phyloP scores from a whole-genome alignment of 1,284 basidiomycete species.

The Ceratobasidium sp. region DNA sequence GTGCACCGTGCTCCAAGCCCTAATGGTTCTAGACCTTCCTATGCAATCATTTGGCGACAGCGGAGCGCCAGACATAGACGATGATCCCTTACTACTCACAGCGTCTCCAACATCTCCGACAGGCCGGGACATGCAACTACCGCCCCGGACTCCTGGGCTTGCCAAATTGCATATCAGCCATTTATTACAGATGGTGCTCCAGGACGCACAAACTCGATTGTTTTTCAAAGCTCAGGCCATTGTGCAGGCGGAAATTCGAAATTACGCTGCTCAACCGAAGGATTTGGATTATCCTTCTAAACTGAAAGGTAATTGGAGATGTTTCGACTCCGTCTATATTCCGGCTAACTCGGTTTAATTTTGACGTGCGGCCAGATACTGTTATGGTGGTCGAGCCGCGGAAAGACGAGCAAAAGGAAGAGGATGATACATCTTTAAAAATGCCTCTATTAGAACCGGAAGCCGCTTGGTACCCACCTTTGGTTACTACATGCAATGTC shows the following conservation, averaged over 20 bases:
- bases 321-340: not conserved
- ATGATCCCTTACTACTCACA: slow-evolving; percentile 45
- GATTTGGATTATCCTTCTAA: slow-evolving; percentile 90
- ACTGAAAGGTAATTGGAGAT: slow-evolving; percentile 67
- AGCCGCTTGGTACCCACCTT: slow-evolving; percentile 90
- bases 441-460: slow-evolving; percentile 80
- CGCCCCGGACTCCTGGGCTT: slow-evolving; percentile 55
- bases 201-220: slow-evolving; percentile 93
- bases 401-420: slow-evolving; percentile 55
- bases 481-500: slow-evolving; percentile 89
- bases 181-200: slow-evolving; percentile 87
- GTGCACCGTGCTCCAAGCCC: slow-evolving; percentile 91
- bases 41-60: slow-evolving; percentile 44
- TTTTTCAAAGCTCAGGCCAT: slow-evolving; percentile 95
- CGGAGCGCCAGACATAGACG: slow-evolving; percentile 51
- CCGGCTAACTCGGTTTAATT: not conserved
- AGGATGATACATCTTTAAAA: slow-evolving; percentile 70
- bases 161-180: slow-evolving; percentile 75
- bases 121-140: slow-evolving; percentile 32
- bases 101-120: slow-evolving; percentile 46
- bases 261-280: slow-evolving; percentile 80
- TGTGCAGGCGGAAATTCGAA: slow-evolving; percentile 87
- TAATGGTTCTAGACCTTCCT: slow-evolving; percentile 85
- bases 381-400: slow-evolving; percentile 43
- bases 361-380: slow-evolving; percentile 19